Evolutionary conservation across 768 basidiomycete species (phyloP), one percentile per base, ranked within the genome.

Genomic region (Boletus speciosus): DNA sequence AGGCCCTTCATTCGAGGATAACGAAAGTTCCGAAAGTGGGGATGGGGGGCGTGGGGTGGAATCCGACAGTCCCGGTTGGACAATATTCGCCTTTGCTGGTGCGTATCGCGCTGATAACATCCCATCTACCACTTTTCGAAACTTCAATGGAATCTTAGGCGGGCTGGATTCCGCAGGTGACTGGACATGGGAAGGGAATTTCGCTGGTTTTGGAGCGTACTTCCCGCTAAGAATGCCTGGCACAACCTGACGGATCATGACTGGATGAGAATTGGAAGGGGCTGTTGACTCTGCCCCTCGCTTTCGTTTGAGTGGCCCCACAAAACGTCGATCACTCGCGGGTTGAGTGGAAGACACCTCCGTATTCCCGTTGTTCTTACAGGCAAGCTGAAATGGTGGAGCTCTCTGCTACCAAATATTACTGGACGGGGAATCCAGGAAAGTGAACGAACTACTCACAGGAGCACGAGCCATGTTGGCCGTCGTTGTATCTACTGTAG

Each of bases 121-220:
- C 48, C 74, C 73, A 45, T 70, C 68, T n/a, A 70, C 67, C 12
- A 73, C 75, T 34, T 73, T 74, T 19, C 75, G 74, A 54, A 74
- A 74, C 55, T 63, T 68, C n/a, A 76, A 58, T 36, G 66, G 56
- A 29, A 16, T 54, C 47, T 61, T 72, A 16, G 44, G 58, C 2
- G 61, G 60, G 37, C 61, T 69, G 10, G 43, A 25, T 42, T 55
- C 60, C n/a, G 23, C 34, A 32, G 58, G 57, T 12, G 51, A 39
- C 23, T 49, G 61, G n/a, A 42, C 42, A 29, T 48, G 59, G n/a
- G 60, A 43, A 36, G 44, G 45, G n/a, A 34, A 5, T 50, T 64
- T 65, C 19, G 60, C 44, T 34, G 56, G 55, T 55, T 61, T 69
- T 25, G 61, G 61, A 49, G 65, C 58, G 41, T 71, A 65, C 51